Percentiles rank a stretch among this genome's conserved stretches.
phyloP scores from a whole-genome alignment of 1,284 basidiomycete species.

The Rhodotorula sp. region DNA sequence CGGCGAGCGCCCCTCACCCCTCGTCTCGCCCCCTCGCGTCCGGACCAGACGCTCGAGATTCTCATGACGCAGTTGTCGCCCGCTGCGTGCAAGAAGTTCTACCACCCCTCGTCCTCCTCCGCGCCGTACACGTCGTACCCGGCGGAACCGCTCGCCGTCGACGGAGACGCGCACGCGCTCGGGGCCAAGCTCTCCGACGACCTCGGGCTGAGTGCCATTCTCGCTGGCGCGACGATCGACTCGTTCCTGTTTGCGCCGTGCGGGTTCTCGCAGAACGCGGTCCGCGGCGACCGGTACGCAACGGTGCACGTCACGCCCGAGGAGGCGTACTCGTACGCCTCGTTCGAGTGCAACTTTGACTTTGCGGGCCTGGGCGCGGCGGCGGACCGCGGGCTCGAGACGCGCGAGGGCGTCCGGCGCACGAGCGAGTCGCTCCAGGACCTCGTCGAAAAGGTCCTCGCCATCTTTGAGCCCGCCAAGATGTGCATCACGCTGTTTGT shows the following conservation, averaged over 20 bases:
- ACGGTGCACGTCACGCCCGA: constrained; percentile 99
- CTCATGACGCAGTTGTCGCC: constrained; percentile 93
- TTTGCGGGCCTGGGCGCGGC: constrained; percentile 53
- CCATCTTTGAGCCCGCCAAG: constrained; percentile 87
- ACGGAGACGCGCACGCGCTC: constrained; percentile 59
- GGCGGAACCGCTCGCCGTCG: constrained; percentile 40
- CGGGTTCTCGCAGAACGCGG: constrained; percentile 93
- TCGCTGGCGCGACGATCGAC: constrained; percentile 82
- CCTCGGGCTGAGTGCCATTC: constrained; percentile 82
- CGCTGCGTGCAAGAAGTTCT: constrained; percentile 74
- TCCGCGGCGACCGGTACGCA: constrained; percentile 89
- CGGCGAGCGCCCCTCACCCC: constrained; percentile 24
- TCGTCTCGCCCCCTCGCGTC: constrained; percentile 40
- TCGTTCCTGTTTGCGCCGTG: constrained; percentile 94
- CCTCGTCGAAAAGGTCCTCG: constrained; percentile 81
- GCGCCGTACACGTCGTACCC: constrained; percentile 31
- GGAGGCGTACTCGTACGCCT: constrained; percentile 94
- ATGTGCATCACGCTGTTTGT: constrained; percentile 91
- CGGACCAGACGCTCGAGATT: constrained; percentile 95
- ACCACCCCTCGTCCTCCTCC: constrained; percentile 57
- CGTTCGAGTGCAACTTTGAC: constrained; percentile 98
- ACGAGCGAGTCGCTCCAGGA: constrained; percentile 22
- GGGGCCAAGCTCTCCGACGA: constrained; percentile 69
- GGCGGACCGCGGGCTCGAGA: constrained; percentile 46
- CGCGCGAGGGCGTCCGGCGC: neutral